These are phyloP conservation scores for Chytridium lagenaria DNA, from an alignment of 371 early-diverging fungal species.

Conservation along the genomic window DNA sequence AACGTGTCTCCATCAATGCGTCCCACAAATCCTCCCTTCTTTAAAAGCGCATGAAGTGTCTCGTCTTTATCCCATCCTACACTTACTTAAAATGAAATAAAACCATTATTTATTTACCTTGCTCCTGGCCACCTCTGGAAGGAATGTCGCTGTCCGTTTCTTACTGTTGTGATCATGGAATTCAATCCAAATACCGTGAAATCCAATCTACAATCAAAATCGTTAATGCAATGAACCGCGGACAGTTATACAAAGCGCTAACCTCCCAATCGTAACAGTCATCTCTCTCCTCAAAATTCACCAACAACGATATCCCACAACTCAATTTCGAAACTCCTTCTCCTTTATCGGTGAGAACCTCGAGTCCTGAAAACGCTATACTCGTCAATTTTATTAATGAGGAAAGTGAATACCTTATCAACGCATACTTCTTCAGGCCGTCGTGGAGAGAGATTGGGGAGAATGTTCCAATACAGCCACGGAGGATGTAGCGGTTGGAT, in stretches of 20 bases:
- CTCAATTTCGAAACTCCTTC: constrained; percentile 63
- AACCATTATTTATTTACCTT: constrained; percentile 48
- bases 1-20: constrained; percentile 65
- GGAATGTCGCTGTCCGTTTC: constrained; percentile 77
- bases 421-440: constrained; percentile 84
- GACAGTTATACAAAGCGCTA: no score
- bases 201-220: constrained; percentile 63
- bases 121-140: constrained; percentile 85
- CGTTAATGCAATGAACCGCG: background rate
- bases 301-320: constrained; percentile 85
- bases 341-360: constrained; percentile 87
- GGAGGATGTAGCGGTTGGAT: constrained; percentile 46
- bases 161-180: constrained; percentile 63
- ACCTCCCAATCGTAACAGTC: constrained; percentile 88
- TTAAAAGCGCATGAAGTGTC: constrained; percentile 80
- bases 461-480: constrained; percentile 96
- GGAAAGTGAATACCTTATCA: constrained; percentile 68
- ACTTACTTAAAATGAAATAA: background rate
- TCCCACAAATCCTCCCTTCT: constrained; percentile 82
- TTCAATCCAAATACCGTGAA: constrained; percentile 92
- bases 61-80: constrained; percentile 84
- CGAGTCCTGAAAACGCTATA: constrained; percentile 77
- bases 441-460: constrained; percentile 68
- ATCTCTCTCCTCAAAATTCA: constrained; percentile 77
- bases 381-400: no score